Percentiles rank a stretch among this genome's conserved stretches.
phyloP scores from a whole-genome alignment of 768 basidiomycete genomes.

The Amanita phalloides region DNA sequence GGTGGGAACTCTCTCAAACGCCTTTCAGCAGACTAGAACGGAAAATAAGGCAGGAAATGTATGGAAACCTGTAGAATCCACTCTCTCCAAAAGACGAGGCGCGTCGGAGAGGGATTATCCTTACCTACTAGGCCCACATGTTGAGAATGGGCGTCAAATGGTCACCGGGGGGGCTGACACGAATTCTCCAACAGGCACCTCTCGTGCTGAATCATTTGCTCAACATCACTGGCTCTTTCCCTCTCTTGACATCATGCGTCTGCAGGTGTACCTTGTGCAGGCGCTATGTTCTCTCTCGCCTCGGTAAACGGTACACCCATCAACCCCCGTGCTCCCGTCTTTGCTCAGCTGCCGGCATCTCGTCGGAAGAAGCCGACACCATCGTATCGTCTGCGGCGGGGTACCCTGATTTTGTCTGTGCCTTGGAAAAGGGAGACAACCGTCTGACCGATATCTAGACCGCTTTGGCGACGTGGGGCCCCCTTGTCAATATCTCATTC shows the following conservation, averaged over 20 bases:
- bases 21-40: conserved; percentile 31
- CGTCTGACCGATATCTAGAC: conserved; percentile 44
- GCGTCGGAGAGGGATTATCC: conserved; percentile 47
- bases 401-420: conserved; percentile 33
- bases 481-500: conserved; percentile 70
- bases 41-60: conserved; percentile 40
- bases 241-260: conserved; percentile 65
- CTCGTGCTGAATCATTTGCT: conserved; percentile 70
- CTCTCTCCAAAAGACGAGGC: conserved; percentile 19
- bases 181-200: conserved; percentile 63
- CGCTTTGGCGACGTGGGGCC: conserved; percentile 60
- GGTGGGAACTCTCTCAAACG: conserved; percentile 30
- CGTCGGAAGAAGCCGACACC: conserved; percentile 33
- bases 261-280: conserved; percentile 79
- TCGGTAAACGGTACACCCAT: neutral
- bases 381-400: conserved; percentile 25
- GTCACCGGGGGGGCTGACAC: conserved; percentile 65
- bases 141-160: conserved; percentile 55
- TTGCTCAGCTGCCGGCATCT: conserved; percentile 78
- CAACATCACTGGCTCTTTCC: conserved; percentile 81
- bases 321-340: conserved; percentile 12
- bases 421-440: conserved; percentile 42
- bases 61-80: conserved; percentile 37
- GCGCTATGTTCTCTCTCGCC: conserved; percentile 25
- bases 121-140: conserved; percentile 84